A percentile compares a stretch with the other conserved stretches of the same genome.
phyloP scores from a whole-genome alignment of 768 basidiomycete genomes.

The Lactarius pseudohatsudake region DNA sequence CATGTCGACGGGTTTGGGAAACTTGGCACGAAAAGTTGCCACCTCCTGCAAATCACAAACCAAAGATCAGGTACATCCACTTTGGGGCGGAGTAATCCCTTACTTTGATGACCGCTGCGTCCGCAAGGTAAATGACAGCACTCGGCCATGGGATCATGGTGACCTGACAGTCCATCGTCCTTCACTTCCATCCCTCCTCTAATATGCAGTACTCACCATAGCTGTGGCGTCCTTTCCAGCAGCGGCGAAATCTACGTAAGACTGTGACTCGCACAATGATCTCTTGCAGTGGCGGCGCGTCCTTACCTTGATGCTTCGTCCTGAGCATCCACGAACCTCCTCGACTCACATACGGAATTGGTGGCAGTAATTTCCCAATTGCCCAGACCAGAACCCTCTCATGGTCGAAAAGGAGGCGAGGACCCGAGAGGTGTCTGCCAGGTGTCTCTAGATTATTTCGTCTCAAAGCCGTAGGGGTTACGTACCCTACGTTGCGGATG shows the following conservation, averaged over 20 bases:
- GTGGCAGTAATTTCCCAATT: not conserved
- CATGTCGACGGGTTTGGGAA: conserved; percentile 53
- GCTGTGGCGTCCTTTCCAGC: conserved; percentile 20
- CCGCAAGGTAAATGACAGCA: conserved; percentile 14
- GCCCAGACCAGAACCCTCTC: not conserved
- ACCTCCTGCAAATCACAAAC: conserved; percentile 45
- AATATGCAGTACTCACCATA: not conserved
- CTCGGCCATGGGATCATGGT: conserved; percentile 6
- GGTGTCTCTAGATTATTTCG: not conserved
- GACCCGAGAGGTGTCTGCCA: conserved; percentile 12
- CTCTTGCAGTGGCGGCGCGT: not conserved
- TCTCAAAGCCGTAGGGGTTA: not conserved
- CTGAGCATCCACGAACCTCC: not conserved
- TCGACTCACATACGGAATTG: not conserved
- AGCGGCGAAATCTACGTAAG: conserved; percentile 15
- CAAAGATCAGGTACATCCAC: not conserved
- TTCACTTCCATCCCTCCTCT: not conserved
- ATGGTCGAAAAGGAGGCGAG: conserved; percentile 7
- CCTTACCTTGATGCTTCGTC: conserved; percentile 12
- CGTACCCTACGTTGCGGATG: not conserved
- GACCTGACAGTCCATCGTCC: conserved; percentile 1
- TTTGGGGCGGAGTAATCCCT: not conserved
- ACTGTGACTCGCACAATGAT: not conserved
- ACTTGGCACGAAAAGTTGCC: conserved; percentile 47
- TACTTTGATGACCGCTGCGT: conserved; percentile 23